Conservation (phyloP, 2,329 filamentous ascomycete species). For the Coniochaeta sp. region DNA sequence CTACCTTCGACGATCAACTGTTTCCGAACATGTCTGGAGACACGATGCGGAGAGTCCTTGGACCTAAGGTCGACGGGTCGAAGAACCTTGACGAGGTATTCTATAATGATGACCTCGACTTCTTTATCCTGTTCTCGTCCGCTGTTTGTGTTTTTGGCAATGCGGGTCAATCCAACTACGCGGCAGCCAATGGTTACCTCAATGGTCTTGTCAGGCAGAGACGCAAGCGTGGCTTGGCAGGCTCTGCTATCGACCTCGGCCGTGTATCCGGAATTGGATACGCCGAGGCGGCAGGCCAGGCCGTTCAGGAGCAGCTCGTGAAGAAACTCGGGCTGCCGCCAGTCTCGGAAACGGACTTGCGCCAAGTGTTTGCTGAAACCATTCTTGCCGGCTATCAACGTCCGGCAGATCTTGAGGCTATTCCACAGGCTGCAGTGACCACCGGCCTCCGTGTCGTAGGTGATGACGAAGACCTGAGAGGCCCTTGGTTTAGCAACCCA, state of each 20-base stretch:
- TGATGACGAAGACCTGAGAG: too few relatives aligned
- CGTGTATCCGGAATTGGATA: slow-evolving; percentile 24
- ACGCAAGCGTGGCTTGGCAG: slow-evolving; percentile 22
- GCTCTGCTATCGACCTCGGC: slow-evolving; percentile 23
- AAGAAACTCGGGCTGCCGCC: background rate
- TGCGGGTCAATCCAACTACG: slow-evolving; percentile 29
- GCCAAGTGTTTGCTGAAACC: background rate
- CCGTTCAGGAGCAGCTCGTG: too few relatives aligned
- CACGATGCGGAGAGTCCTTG: slow-evolving; percentile 11
- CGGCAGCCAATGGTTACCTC: slow-evolving; percentile 31
- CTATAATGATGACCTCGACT: slow-evolving; percentile 20
- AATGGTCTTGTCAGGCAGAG: slow-evolving; percentile 20
- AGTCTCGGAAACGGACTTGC: background rate
- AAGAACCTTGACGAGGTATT: slow-evolving; percentile 22
- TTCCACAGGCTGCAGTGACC: too few relatives aligned
- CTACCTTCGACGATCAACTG: slow-evolving; percentile 23
- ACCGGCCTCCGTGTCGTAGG: too few relatives aligned
- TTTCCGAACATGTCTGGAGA: slow-evolving; percentile 15
- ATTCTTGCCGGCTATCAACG: too few relatives aligned
- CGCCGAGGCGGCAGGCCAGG: slow-evolving; percentile 5
- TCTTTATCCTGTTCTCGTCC: slow-evolving; percentile 26
- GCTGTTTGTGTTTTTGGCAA: slow-evolving; percentile 12
- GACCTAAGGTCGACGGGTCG: slow-evolving; percentile 24
- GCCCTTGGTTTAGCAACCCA: too few relatives aligned
- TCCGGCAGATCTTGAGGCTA: too few relatives aligned